Evolutionary conservation across 371 early-diverging fungal genomes (phyloP).

Genomic region (Phascolomyces articulosus): DNA sequence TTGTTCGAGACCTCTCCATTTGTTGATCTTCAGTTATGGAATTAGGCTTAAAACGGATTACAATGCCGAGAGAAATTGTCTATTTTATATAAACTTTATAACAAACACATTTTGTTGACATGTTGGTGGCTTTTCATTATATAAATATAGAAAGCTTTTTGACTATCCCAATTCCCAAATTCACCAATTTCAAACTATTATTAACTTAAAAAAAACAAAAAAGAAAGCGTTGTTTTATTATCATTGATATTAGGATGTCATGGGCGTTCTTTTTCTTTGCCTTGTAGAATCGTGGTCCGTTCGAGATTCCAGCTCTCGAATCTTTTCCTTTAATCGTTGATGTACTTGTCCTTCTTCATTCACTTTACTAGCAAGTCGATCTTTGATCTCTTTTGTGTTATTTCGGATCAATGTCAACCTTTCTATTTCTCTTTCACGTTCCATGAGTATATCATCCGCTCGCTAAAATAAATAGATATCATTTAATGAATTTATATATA

Average conservation of each 20-base stretch:
- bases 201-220: too few species aligned
- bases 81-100: too few species aligned
- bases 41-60: too few species aligned
- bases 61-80: too few species aligned
- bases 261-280: not conserved
- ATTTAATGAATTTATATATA: not conserved
- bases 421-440: slow-evolving; percentile 12
- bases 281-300: not conserved
- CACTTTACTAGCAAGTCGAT: not conserved
- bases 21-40: not conserved
- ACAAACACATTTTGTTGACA: too few species aligned
- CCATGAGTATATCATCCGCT: slow-evolving; percentile 8
- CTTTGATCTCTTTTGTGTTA: not conserved
- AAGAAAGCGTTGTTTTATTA: too few species aligned
- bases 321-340: slow-evolving; percentile 8
- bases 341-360: slow-evolving; percentile 6
- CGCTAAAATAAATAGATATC: too few species aligned
- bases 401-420: not conserved
- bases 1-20: not conserved
- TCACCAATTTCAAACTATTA: too few species aligned
- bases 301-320: slow-evolving; percentile 17
- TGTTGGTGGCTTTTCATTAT: too few species aligned
- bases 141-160: too few species aligned
- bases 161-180: too few species aligned
- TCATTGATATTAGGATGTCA: not conserved